Base-by-base conservation (phyloP, 305 asterid species). In the Petunia hybrid region DNA sequence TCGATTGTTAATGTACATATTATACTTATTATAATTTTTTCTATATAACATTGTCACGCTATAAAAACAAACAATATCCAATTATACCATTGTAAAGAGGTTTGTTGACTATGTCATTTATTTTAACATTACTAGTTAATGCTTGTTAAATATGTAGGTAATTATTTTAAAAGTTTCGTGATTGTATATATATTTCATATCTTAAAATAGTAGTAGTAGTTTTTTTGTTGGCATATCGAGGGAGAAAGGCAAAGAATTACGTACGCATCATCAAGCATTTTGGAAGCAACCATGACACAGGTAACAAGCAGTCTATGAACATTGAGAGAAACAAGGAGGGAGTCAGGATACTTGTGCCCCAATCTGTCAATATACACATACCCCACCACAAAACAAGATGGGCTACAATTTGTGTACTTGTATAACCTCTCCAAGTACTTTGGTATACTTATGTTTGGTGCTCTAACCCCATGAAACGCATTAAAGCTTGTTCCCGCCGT, bases 321-420 rank as follows among this genome's bases (percentile, higher is more conserved):
- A 80, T 95, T 95, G 89, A 92, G 89, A 35, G 99, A 90, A 63
- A 90, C 91, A 55, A 95, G 89, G 42, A 94, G 92, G 1, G 97
- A 92, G 76, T 90, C 93, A 2, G 99, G 99, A 71, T 85, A 87
- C 75, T 83, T 92, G 77, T 94, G 98, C 40, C 90, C 88, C 84
- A 95, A 78, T 82, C 98, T 81, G 64, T 95, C 99, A 6, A 94
- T 92, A n/a, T 95, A 94, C 42, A 94, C 97, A 83, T 89, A 94
- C 31, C 97, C 99, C 78, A 94, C 98, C 83, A 95, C 97, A 78
- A 95, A 94, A 81, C 99, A 94, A 68, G 98, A 85, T 55, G 98
- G 97, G 82, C 97, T 94, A 75, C 98, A 95, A 81, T 87, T 86
- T 9, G 97, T 90, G 87, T 94, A 95, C 85, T 95, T 95, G 76